Percentiles rank a stretch among this genome's conserved stretches.
phyloP scores from a whole-genome alignment of 1,139 yeast species.

The Blastobotrys indianensis region DNA sequence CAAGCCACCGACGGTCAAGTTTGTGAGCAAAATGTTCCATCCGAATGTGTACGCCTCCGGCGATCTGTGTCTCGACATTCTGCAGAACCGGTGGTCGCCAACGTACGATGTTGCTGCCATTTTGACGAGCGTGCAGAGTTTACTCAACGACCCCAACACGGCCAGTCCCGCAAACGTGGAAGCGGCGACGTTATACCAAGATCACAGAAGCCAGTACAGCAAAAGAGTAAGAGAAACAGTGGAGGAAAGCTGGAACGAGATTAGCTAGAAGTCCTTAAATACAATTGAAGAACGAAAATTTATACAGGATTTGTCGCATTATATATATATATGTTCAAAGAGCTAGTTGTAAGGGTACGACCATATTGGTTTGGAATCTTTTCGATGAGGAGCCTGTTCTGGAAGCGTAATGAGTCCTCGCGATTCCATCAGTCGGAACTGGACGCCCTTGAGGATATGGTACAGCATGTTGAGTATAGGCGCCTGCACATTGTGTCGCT shows the following conservation, averaged over 20 bases:
- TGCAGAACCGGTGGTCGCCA: conserved; percentile 98
- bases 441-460: conserved; percentile 51
- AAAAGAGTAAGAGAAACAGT: conserved; percentile 92
- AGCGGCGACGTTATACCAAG: conserved; percentile 93
- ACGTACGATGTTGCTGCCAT: conserved; percentile 98
- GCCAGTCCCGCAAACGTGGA: conserved; percentile 97
- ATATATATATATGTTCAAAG: too few species aligned
- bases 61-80: conserved; percentile 88
- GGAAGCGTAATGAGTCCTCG: conserved; percentile 45
- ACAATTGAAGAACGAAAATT: too few species aligned
- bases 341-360: conserved; percentile 2
- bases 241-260: conserved; percentile 44
- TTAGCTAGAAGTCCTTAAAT: conserved; percentile 9
- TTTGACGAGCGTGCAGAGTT: conserved; percentile 77
- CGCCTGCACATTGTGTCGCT: conserved; percentile 46
- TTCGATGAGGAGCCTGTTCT: conserved; percentile 24
- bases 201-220: conserved; percentile 86
- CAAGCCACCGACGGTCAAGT: conserved; percentile 90
- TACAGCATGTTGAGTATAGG: conserved; percentile 58
- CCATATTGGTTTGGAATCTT: conserved; percentile 8
- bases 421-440: conserved; percentile 52
- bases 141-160: conserved; percentile 92
- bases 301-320: too few species aligned
- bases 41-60: conserved; percentile 97
- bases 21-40: conserved; percentile 92